Conservation (phyloP, 2,329 filamentous ascomycete species). For the Macrophomina tecta region DNA sequence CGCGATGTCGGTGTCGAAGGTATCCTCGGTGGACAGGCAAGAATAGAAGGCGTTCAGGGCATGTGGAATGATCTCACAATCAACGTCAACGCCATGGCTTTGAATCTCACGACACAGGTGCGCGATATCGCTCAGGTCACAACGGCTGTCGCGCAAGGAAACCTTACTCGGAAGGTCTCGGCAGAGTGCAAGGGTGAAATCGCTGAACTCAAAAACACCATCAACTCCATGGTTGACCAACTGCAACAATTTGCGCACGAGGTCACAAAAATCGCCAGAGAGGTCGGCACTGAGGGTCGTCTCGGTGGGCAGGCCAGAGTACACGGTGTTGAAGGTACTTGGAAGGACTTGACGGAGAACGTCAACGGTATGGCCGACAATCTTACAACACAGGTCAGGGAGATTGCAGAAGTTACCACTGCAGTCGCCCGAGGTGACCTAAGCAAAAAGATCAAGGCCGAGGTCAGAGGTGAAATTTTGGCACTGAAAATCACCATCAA, state of each 20-base stretch:
- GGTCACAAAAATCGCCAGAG: constrained; percentile 59
- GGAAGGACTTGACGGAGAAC: constrained; percentile 61
- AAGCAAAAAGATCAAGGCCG: constrained; percentile 59
- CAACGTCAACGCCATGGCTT: constrained; percentile 61
- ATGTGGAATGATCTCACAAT: constrained; percentile 71
- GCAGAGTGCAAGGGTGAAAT: constrained; percentile 61
- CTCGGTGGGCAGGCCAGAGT: constrained; percentile 60
- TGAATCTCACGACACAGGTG: constrained; percentile 60
- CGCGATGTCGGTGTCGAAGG: constrained; percentile 69
- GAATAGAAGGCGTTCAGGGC: constrained; percentile 69
- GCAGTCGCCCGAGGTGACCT: constrained; percentile 59
- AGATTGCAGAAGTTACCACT: constrained; percentile 60
- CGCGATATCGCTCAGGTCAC: constrained; percentile 61
- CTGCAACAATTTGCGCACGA: constrained; percentile 60
- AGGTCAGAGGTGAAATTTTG: constrained; percentile 59
- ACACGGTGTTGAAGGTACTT: constrained; percentile 59
- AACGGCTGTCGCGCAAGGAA: constrained; percentile 58
- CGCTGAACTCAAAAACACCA: constrained; percentile 57
- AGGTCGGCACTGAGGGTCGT: constrained; percentile 59
- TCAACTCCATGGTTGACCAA: constrained; percentile 61
- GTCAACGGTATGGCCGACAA: constrained; percentile 62
- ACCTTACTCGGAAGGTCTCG: constrained; percentile 59
- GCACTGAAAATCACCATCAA: constrained; percentile 84
- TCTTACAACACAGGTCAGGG: constrained; percentile 58
- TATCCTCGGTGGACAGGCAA: constrained; percentile 67